Percentiles rank a stretch among this genome's conserved stretches.
Conservation (phyloP, 129 eudicot species). For the Solidago caesia region DNA sequence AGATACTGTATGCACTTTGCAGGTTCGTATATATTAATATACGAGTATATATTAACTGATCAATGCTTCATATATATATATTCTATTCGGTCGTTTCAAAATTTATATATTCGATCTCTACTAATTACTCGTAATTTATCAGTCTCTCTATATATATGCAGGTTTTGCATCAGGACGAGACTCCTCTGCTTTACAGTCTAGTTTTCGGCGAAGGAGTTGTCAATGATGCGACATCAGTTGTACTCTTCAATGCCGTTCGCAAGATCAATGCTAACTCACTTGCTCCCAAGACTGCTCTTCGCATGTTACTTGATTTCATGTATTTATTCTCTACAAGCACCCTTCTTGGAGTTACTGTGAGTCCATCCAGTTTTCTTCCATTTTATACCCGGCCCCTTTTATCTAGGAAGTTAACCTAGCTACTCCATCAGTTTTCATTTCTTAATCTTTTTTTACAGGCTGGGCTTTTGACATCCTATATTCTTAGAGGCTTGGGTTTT, state of each 20-base stretch:
- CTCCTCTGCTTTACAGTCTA: constrained; percentile 92
- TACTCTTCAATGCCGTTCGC: constrained; percentile 85
- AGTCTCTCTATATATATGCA: not conserved
- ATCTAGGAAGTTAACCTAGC: not conserved
- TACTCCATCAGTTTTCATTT: too few species aligned
- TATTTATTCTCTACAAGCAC: constrained; percentile 91
- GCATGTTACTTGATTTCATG: constrained; percentile 55
- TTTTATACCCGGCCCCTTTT: not conserved
- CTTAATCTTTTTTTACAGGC: constrained; percentile 45
- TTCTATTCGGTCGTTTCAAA: too few species aligned
- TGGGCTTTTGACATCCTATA: constrained; percentile 71
- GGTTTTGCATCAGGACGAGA: constrained; percentile 94
- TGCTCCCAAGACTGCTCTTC: constrained; percentile 56
- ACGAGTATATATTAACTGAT: too few species aligned
- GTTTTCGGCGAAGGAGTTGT: constrained; percentile 99
- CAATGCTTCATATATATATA: too few species aligned
- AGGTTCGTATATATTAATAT: constrained; percentile 40
- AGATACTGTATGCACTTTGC: constrained; percentile 96
- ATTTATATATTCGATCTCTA: too few species aligned
- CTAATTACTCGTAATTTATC: too few species aligned
- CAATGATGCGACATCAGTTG: constrained; percentile 95
- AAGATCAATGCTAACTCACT: constrained; percentile 58
- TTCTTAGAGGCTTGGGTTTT: constrained; percentile 83
- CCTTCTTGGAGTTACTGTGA: constrained; percentile 70
- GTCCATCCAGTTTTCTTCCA: constrained; percentile 1